Conservation (phyloP, 129 eudicot species). For the sunflower (Helianthus annuus) region HanXRQr2.0-SUNRISE NC_035441.2:157300235-157300734, state of each 20-base stretch:
- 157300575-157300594: background rate
- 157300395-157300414: too few relatives aligned
- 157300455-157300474: too few relatives aligned
- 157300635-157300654: background rate
- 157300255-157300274: too few relatives aligned
- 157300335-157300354: too few relatives aligned
- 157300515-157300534: background rate
- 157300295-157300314: too few relatives aligned
- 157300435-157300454: too few relatives aligned
- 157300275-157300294: too few relatives aligned
- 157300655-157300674: background rate
- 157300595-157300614: background rate
- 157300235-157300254: too few relatives aligned
- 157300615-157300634: background rate
- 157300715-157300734: background rate
- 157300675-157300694: background rate
- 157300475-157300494: background rate
- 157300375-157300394: too few relatives aligned
- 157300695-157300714: slow-evolving; percentile 4
- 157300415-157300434: too few relatives aligned
- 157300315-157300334: too few relatives aligned
- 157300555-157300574: background rate
- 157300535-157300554: slow-evolving; percentile 1
- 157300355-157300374: too few relatives aligned
- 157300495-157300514: background rate